Base-by-base conservation (phyloP, 169 alveolate species). In the Theileria annulata region DNA sequence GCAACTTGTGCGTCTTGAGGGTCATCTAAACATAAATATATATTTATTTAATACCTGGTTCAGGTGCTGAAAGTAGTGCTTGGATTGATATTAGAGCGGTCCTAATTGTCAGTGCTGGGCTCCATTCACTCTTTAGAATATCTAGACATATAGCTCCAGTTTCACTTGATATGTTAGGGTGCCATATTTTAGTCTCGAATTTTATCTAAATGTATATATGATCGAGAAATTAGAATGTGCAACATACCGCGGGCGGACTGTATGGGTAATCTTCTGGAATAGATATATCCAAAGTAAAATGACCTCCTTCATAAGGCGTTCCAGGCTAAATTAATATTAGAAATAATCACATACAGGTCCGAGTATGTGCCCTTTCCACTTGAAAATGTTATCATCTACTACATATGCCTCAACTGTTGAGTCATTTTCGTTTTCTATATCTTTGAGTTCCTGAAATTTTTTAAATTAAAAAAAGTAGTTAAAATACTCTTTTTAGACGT, bases 71-170 rank as follows among this genome's bases (percentile, higher is more conserved):
- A 35, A 90, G 64, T 59, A 92, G 80, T 15, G 96, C 96, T 73
- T 93, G 96, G 59, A 97, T 96, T 9, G 98, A 95, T 31, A 94
- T 87, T 49, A 95, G 91, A 47, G 96, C 98, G n/a, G 98, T 95
- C 54, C 98, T 91, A 33, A 95, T 92, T 5, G 99, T 95, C 49
- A 97, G 86, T 10, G 99, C 99, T n/a, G 99, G 99, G 47, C 98
- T 94, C 99, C 99, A 97, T 80, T 96, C 99, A 79, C 94, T 91
- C 81, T 96, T 94, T n/a, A 96, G 87, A 54, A 95, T 95, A 85
- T 96, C 99, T 74, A 97, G 86, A 82, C 99, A 96, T 48, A 97
- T 97, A 33, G 98, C 99, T 9, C 99, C 97, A 17, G 97, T 94
- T 85, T 95, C 96, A 71, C 97, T 92, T 71, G 97, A 93, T 63